A percentile compares a stretch with the other conserved stretches of the same genome.
Evolutionary conservation across 306 rosid species (phyloP).

Genomic region (Canavalia ensiformis): DNA sequence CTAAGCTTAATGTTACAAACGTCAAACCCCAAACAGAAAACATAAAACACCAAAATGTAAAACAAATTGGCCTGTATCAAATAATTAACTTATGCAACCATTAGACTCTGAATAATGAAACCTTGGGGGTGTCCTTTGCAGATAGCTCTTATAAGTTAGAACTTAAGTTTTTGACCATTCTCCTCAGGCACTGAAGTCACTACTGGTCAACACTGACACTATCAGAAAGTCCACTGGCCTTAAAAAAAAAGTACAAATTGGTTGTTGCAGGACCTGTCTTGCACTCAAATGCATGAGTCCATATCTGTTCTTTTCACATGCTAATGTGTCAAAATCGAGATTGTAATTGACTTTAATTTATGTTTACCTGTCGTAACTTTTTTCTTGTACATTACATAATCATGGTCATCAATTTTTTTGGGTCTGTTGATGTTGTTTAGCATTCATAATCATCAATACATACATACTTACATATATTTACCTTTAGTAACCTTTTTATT

Average conservation of each 20-base stretch:
- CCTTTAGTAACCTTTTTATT: background rate
- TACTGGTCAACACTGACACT: background rate
- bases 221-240: conserved; percentile 7
- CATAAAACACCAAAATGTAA: background rate
- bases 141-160: background rate
- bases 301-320: background rate
- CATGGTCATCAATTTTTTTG: background rate
- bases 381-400: conserved; percentile 21
- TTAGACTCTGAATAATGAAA: conserved; percentile 10
- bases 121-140: background rate
- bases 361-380: background rate
- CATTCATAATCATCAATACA: background rate
- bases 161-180: background rate
- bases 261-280: background rate
- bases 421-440: conserved; percentile 3
- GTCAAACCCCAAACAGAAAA: conserved; percentile 11
- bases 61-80: background rate
- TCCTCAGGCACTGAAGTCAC: conserved; percentile 2
- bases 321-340: background rate
- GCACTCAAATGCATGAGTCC: background rate
- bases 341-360: background rate
- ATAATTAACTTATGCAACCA: background rate
- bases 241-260: background rate
- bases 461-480: background rate
- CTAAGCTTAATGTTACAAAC: background rate